A percentile compares a stretch with the other conserved stretches of the same genome.
Evolutionary conservation across 352 stramenopile species (phyloP).

Genomic region (Hyaloperonospora arabidopsidis): DNA sequence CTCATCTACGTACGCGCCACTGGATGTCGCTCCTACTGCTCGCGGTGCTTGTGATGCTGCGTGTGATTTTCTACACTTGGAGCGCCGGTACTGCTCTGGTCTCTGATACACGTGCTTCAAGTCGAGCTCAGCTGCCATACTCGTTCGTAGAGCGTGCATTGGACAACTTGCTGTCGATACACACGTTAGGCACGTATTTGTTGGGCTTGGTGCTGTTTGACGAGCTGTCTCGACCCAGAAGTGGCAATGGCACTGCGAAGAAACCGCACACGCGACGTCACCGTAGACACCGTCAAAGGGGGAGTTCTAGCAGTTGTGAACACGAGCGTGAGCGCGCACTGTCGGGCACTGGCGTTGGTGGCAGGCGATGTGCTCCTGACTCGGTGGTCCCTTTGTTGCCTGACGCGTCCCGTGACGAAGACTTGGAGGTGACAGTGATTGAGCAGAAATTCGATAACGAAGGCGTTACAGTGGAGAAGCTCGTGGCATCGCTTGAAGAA

Average conservation of each 20-base stretch:
- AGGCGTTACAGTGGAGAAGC: conserved; percentile 39
- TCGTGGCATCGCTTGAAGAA: conserved; percentile 35
- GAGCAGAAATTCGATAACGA: conserved; percentile 29
- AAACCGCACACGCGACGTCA: conserved; percentile 8
- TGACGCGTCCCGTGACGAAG: conserved; percentile 36
- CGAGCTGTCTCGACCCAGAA: conserved; percentile 25
- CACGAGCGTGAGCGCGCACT: conserved; percentile 18
- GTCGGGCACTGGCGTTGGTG: conserved; percentile 17
- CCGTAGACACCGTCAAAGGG: conserved; percentile 17
- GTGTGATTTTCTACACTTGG: conserved; percentile 32
- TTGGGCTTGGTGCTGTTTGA: conserved; percentile 51
- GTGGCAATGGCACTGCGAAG: conserved; percentile 12
- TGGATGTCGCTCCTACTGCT: conserved; percentile 37
- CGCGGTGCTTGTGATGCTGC: conserved; percentile 28
- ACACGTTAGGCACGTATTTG: conserved; percentile 41
- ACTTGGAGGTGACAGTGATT: conserved; percentile 54
- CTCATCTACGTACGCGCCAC: conserved; percentile 46
- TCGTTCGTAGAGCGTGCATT: conserved; percentile 30
- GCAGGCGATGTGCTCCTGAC: conserved; percentile 8
- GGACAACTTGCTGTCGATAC: conserved; percentile 46
- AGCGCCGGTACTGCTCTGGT: conserved; percentile 18
- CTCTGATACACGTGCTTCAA: conserved; percentile 3
- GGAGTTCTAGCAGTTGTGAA: conserved; percentile 8
- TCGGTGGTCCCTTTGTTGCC: conserved; percentile 20
- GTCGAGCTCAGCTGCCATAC: conserved; percentile 9